Base-by-base conservation (phyloP, 441 rosid genomes). In the Aleurites moluccanus region DNA sequence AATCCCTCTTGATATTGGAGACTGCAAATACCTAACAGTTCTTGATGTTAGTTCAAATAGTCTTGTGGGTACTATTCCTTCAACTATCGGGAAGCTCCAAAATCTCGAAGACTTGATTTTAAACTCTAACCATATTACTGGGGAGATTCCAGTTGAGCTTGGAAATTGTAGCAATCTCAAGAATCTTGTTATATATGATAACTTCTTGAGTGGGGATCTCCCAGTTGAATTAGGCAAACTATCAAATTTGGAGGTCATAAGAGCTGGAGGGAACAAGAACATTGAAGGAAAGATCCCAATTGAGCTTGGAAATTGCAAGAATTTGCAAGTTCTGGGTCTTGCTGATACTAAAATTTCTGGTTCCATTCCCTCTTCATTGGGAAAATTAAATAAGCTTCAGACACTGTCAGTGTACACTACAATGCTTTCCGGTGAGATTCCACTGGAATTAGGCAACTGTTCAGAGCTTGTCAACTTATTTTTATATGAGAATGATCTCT, bases 231-330 rank as follows among this genome's bases (percentile, higher is more conserved):
- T 96, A 2, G 97, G 97, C 1, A 88, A 79, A 59, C 73, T 96
- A 64, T 81, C 84, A 10, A 72, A 64, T 70, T 90, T 96, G 5
- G 82, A 90, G 87, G 87, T 74, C 64, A 79, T 96, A 28, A 82
- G 99, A 75, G 92, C 86, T 6, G 99, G 99, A 35, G 99, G 98
- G 50, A 96, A 96, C 90, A 88, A 85, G 69, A 94, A 91, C 69
- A 80, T 96, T 72, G 82, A 74, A 33, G 98, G 98, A 4, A 78
- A 69, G 64, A 90, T 96, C 75, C 99, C 99, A 72, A 81, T 70
- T 42, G 90, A 91, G 86, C 84, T 96, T 38, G 96, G 95, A 73
- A 86, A 86, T 7, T 93, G 98, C 83, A 80, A 72, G 64, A 93
- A 90, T 40, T 79, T 96, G 86, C 86, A 90, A 28, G 90, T 83